phyloP scores from a whole-genome alignment of 768 basidiomycete genomes.

The Russula olivacea region DNA sequence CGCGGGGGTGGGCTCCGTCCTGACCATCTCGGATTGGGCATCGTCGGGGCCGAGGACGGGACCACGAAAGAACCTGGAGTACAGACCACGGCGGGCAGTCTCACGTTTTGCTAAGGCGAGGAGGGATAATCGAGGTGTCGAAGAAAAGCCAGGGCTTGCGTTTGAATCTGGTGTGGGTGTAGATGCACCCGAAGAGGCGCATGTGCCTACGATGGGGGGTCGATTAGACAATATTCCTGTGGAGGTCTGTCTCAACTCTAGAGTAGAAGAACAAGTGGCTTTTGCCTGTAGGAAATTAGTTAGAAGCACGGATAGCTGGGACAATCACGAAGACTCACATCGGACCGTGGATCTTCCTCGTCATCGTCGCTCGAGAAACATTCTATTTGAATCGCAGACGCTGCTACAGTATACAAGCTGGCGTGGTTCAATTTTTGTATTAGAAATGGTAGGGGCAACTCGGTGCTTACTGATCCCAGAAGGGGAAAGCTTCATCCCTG shows the following conservation, averaged over 20 bases:
- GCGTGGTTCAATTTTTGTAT: not conserved
- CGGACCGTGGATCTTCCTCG: slow-evolving; percentile 30
- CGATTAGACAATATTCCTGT: slow-evolving; percentile 76
- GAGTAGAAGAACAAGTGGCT: slow-evolving; percentile 19
- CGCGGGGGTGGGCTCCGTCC: not conserved
- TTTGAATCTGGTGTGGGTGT: slow-evolving; percentile 40
- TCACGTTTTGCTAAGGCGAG: slow-evolving; percentile 68
- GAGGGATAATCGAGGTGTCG: slow-evolving; percentile 41
- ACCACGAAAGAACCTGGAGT: slow-evolving; percentile 77
- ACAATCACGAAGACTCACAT: not conserved
- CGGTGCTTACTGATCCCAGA: slow-evolving; percentile 90
- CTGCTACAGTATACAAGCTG: slow-evolving; percentile 77
- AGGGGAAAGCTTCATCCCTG: slow-evolving; percentile 91
- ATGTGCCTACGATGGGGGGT: slow-evolving; percentile 47
- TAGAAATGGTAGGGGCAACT: not conserved
- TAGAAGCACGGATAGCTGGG: not conserved
- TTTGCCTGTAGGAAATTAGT: slow-evolving; percentile 22
- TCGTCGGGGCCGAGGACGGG: slow-evolving; percentile 53
- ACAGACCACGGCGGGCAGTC: slow-evolving; percentile 68
- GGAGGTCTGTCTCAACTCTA: slow-evolving; percentile 49
- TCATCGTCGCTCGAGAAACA: slow-evolving; percentile 45
- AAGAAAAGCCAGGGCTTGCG: slow-evolving; percentile 24
- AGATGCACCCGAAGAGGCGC: slow-evolving; percentile 36
- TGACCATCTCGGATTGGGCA: slow-evolving; percentile 20
- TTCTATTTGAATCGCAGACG: slow-evolving; percentile 75